Conservation (phyloP, 225 moss, liverwort and hornwort species). For the Rhytidiadelphus loreus region DNA sequence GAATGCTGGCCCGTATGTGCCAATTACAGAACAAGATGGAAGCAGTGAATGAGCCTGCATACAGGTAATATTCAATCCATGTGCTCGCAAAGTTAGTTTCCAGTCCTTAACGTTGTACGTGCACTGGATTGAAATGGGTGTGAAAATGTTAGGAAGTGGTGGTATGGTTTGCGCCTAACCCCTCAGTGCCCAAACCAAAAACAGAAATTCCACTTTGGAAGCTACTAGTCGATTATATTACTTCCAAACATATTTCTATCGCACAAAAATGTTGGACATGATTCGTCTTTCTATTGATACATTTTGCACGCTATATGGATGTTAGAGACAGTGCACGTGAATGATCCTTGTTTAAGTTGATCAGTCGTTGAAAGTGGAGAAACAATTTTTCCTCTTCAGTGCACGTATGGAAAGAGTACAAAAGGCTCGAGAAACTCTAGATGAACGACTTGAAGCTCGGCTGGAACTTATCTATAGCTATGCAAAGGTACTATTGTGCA, state of each 20-base stretch:
- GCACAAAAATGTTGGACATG: background rate
- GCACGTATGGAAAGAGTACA: constrained; percentile 87
- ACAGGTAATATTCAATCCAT: constrained; percentile 33
- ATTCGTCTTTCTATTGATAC: background rate
- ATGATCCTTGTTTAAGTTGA: background rate
- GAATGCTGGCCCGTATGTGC: constrained; percentile 99
- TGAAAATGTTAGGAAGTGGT: background rate
- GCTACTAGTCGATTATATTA: background rate
- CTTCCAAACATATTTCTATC: background rate
- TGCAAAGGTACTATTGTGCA: constrained; percentile 51
- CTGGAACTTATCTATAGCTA: constrained; percentile 90
- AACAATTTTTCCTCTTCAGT: constrained; percentile 25
- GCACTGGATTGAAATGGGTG: background rate
- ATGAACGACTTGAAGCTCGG: constrained; percentile 76
- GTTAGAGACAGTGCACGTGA: background rate
- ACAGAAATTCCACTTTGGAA: background rate
- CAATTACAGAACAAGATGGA: constrained; percentile 99
- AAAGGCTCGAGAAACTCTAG: constrained; percentile 74
- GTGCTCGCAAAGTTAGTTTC: background rate
- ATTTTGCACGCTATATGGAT: background rate
- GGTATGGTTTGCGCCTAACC: background rate
- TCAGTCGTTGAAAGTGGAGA: background rate
- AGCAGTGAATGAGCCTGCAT: constrained; percentile 78
- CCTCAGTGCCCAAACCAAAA: background rate
- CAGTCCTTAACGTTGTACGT: background rate